phyloP scores from a whole-genome alignment of 2,329 filamentous ascomycete genomes.

The Tolypocladium cylindrosporum region DNA sequence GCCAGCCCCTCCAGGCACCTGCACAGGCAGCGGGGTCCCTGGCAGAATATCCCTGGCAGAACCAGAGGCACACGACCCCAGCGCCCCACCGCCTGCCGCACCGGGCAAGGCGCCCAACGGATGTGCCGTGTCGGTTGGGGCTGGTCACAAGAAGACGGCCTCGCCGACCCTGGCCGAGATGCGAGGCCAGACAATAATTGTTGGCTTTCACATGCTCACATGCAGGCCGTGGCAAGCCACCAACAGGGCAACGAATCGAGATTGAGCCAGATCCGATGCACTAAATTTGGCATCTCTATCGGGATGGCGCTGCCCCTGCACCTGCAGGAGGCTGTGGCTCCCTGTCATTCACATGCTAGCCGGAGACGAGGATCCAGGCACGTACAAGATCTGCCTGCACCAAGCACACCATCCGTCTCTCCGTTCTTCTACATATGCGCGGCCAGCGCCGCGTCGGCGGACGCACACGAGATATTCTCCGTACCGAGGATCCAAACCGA shows the following conservation, averaged over 20 bases:
- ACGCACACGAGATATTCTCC: neutral
- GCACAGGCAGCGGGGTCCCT: neutral
- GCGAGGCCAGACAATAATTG: conserved; percentile 4
- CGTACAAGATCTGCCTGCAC: neutral
- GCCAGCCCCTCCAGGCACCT: neutral
- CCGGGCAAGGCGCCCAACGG: conserved; percentile 8
- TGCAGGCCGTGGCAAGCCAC: neutral
- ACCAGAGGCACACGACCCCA: neutral
- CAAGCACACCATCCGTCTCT: neutral
- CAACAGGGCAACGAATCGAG: neutral
- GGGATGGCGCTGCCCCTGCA: neutral
- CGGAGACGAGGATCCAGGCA: neutral
- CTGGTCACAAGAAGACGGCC: neutral
- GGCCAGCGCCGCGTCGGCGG: neutral
- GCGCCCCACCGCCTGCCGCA: conserved; percentile 10
- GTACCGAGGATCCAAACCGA: neutral
- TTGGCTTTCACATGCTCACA: neutral
- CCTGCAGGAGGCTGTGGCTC: neutral
- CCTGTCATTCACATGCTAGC: neutral
- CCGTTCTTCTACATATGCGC: neutral
- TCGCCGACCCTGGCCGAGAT: conserved; percentile 7
- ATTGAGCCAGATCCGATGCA: neutral
- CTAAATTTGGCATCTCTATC: neutral
- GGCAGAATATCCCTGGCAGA: conserved; percentile 1
- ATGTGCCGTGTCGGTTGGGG: neutral